Base-by-base conservation (phyloP, 1,284 basidiomycete genomes). In the Ceratobasidium sp. region DNA sequence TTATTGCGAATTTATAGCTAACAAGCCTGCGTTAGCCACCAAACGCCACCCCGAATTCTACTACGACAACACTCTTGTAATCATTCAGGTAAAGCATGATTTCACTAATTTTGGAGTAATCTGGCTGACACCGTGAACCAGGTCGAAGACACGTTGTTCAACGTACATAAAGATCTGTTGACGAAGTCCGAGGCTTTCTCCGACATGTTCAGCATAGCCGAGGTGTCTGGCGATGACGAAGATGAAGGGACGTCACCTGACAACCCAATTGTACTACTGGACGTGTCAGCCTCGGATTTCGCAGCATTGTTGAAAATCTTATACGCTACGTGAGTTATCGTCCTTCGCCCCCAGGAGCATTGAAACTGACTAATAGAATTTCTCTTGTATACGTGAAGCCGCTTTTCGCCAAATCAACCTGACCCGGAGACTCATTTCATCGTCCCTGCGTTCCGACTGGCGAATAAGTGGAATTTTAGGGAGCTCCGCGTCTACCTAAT, bases 391-490 rank as follows among this genome's bases (percentile, higher is more conserved):
- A 22, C 31, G 7, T n/a, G 11, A 24, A 67, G 65, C 22, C 51
- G 48, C n/a, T 59, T 57, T 24, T 69, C 66, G 3, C n/a, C 14
- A 6, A 15, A 69, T 22, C 66, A 69, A 4, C 51, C 54, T 14
- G 24, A 33, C 9, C 66, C 15, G 3, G 66, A 69, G 1, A 41
- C 36, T 17, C 9, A 19, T 48, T 24, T 69, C 5, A 59, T 69
- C 22, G 33, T 59, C 14, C 53, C 75, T 19, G 64, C 72, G 4
- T 73, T 76, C 15, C 75, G 73, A 15, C 57, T 76, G 14, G 50
- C 75, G 9, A 66, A 64, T 19, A 76, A 74, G 72, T 76, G 71
- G 71, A 59, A 67, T 19, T 76, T 76, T 36, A 44, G 33, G 19
- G 29, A 27, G 6, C 33, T 76, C 14, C 45, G 72, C 24, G 56